A percentile compares a stretch with the other conserved stretches of the same genome.
Conservation (phyloP, 2,329 filamentous ascomycete species). For the Epichloe baconii region DNA sequence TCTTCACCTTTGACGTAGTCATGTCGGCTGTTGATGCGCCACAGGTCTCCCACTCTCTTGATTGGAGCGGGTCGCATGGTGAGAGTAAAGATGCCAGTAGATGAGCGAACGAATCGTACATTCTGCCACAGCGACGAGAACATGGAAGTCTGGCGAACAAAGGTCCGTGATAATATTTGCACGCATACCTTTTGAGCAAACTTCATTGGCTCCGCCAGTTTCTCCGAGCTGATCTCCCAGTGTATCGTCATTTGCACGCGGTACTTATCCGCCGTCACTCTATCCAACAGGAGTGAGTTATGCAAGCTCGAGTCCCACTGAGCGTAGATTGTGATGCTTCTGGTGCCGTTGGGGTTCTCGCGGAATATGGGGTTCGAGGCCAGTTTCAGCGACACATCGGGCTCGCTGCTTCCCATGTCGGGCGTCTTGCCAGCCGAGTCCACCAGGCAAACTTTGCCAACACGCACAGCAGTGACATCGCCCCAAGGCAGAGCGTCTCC, state of each 20-base stretch:
- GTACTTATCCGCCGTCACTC: slow-evolving; percentile 84
- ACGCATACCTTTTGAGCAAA: slow-evolving; percentile 72
- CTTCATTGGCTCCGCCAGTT: slow-evolving; percentile 75
- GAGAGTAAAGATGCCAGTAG: slow-evolving; percentile 74
- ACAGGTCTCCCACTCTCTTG: slow-evolving; percentile 78
- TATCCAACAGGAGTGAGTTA: slow-evolving; percentile 82
- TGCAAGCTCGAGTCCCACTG: slow-evolving; percentile 97
- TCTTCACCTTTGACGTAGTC: slow-evolving; percentile 97
- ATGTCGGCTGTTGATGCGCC: slow-evolving; percentile 89
- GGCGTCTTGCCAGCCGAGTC: slow-evolving; percentile 77
- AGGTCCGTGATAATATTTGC: slow-evolving; percentile 72
- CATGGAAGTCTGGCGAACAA: slow-evolving; percentile 75
- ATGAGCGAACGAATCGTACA: slow-evolving; percentile 74
- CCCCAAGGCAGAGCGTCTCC: slow-evolving; percentile 83
- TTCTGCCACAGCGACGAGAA: slow-evolving; percentile 80
- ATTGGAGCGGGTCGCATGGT: slow-evolving; percentile 78
- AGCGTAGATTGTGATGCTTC: slow-evolving; percentile 71
- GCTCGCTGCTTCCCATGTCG: slow-evolving; percentile 58
- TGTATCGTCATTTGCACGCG: slow-evolving; percentile 75
- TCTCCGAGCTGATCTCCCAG: slow-evolving; percentile 76
- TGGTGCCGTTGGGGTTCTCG: slow-evolving; percentile 80
- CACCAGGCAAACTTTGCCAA: slow-evolving; percentile 70
- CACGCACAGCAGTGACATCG: slow-evolving; percentile 61
- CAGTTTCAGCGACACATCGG: slow-evolving; percentile 65
- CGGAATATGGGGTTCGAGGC: slow-evolving; percentile 67